Evolutionary conservation across 1,139 yeast species (phyloP), one percentile per base, ranked within the genome.

Genomic region (Hanseniaspora gamundiae): DNA sequence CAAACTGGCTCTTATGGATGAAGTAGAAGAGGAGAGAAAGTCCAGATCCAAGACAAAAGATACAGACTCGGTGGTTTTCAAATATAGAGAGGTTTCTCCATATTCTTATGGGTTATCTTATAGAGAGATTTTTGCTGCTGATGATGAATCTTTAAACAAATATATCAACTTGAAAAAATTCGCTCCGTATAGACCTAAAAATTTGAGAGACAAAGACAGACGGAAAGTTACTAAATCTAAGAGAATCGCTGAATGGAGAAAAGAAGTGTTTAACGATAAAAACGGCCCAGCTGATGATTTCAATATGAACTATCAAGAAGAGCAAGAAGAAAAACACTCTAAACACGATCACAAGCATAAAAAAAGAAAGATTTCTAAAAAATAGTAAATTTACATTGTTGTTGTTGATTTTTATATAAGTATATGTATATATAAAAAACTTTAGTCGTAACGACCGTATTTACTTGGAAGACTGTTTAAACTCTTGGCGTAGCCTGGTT

Each of bases 31-130:
- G 55, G 69, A 80, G 45, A 57, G 76, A 70, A 35, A 53, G 40
- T 48, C 56, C 35, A 44, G 46, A 41, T 72, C 81, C 21, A 66
- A 69, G 49, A 57, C 65, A 1, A 57, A 62, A 65, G 49, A 62
- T 41, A 53, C 66, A 41, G 64, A 66, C 14, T 71, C 65, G 22
- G 72, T 74, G 40, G 73, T 70, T 47, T 91, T 91, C 71, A 79
- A 78, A 56, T 93, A 93, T 61, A 75, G 97, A 54, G 95, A 87
- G 55, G 97, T 91, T 3, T 87, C 95, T 0, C 97, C 99, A 3
- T 98, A 93, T 56, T 67, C 88, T 10, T 93, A 76, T 65, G 97
- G 97, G 9, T 71, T 93, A 45, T 72, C 86, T 0, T 74, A 93
- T 0, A 72, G 94, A 49, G 99, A 93, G 56, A 91, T 93, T 43